These are phyloP conservation scores for Kwoniella heveanensis DNA, from an alignment of 768 basidiomycete species.

Conservation along the genomic window DNA sequence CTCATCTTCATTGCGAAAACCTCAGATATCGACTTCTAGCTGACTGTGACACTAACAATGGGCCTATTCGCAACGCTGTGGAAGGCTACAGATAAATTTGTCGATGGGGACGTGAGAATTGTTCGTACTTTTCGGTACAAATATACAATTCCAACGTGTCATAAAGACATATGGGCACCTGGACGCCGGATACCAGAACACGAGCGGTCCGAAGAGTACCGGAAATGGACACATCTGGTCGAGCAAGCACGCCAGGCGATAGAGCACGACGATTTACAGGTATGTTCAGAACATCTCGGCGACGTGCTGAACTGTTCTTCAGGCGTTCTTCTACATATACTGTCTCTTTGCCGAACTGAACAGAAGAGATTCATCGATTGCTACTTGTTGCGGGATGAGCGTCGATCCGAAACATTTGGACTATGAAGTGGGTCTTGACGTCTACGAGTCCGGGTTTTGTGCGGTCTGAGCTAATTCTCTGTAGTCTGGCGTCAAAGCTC, in stretches of 20 bases:
- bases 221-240: constrained; percentile 9
- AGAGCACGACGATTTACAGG: constrained; percentile 10
- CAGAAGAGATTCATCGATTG: background rate
- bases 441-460: no score
- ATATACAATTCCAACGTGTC: constrained; percentile 9
- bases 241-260: constrained; percentile 4
- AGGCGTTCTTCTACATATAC: constrained; percentile 13
- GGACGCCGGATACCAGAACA: background rate
- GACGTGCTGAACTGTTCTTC: background rate
- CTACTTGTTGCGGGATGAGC: background rate
- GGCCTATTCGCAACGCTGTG: background rate
- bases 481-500: background rate
- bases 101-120: constrained; percentile 9
- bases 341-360: constrained; percentile 9
- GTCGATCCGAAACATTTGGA: constrained; percentile 6
- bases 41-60: constrained; percentile 1
- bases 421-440: constrained; percentile 1
- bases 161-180: constrained; percentile 1
- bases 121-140: background rate
- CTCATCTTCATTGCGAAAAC: no score
- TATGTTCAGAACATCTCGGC: no score
- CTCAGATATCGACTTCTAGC: background rate
- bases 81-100: constrained; percentile 1
- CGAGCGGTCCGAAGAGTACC: background rate
- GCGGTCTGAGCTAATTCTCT: no score